Base-by-base conservation (phyloP, 208 protist species). In the Novymonas esmeraldas region DNA sequence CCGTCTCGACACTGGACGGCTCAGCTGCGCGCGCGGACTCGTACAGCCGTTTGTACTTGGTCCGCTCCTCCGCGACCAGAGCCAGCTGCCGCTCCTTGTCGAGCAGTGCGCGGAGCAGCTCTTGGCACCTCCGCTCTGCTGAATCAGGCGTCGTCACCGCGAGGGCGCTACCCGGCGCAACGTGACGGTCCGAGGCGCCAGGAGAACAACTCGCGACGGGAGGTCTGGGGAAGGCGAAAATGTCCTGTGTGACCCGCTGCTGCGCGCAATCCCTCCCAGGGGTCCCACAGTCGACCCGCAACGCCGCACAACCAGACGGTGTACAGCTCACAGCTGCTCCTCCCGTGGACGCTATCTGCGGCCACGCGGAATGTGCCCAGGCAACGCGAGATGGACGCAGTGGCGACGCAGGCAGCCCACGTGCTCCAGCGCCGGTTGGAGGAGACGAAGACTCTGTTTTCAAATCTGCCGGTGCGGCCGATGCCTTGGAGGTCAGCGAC, bases 11-110 rank as follows among this genome's bases (percentile, higher is more conserved):
- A n/a, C n/a, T n/a, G n/a, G n/a, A n/a, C n/a, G n/a, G n/a, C n/a
- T n/a, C n/a, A n/a, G n/a, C n/a, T n/a, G n/a, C n/a, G n/a, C 3
- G 22, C 51, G 57, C 13, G 48, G 34, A 34, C 41, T 71, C 70
- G 49, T 66, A 70, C 1, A 72, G 57, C 0, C 42, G 36, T 45
- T 52, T 69, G 45, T 75, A 77, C 20, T 26, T 59, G 33, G 77
- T 76, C 31, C 73, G 72, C 69, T 87, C 79, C 33, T 72, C 78
- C 6, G 51, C 64, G 1, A 93, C 38, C 49, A 81, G 65, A 18
- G 81, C 73, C 7, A 94, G 48, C 34, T 92, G 85, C 16, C 82
- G 63, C 64, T 94, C 88, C 49, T 92, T 94, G 51, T 90, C 83
- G 31, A 92, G 69, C 51, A 94, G 59, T 24, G 83, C 83, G 42